A percentile compares a stretch with the other conserved stretches of the same genome.
phyloP scores from a whole-genome alignment of 2,329 filamentous ascomycete genomes.

The Neofusicoccum sp. region DNA sequence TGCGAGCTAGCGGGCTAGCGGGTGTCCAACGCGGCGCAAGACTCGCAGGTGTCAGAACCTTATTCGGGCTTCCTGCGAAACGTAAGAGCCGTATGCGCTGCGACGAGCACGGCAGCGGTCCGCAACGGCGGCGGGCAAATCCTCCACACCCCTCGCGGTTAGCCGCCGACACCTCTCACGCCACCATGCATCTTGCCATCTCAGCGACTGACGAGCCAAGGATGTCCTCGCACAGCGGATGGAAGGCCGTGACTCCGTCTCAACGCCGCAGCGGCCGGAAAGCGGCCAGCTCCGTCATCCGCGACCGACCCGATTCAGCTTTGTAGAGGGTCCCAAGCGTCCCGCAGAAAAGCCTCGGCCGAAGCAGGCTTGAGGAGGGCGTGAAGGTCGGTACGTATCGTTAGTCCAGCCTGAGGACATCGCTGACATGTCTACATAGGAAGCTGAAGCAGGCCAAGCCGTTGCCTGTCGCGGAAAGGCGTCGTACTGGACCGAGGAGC shows the following conservation, averaged over 20 bases:
- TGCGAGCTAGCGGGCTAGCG: not conserved
- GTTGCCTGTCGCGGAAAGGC: too few relatives aligned
- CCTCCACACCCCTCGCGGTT: not conserved
- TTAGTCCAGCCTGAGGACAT: too few relatives aligned
- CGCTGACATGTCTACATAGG: too few relatives aligned
- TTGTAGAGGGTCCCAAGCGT: too few relatives aligned
- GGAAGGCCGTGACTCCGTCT: not conserved
- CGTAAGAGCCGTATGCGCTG: not conserved
- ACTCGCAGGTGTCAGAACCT: constrained; percentile 9
- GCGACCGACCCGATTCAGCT: too few relatives aligned
- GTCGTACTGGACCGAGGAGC: too few relatives aligned
- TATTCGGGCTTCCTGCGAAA: not conserved
- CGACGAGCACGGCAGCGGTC: not conserved
- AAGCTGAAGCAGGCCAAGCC: too few relatives aligned
- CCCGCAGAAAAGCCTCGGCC: too few relatives aligned
- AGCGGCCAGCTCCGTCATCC: too few relatives aligned
- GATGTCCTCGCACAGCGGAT: not conserved
- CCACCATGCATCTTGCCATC: not conserved
- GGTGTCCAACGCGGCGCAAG: not conserved
- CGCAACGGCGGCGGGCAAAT: not conserved
- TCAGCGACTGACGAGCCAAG: not conserved
- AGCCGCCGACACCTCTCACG: not conserved
- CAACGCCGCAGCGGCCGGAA: too few relatives aligned
- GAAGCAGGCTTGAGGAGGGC: too few relatives aligned
- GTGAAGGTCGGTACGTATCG: too few relatives aligned